Evolutionary conservation across 2,329 filamentous ascomycete species (phyloP).

Genomic region (Fusarium sp.): DNA sequence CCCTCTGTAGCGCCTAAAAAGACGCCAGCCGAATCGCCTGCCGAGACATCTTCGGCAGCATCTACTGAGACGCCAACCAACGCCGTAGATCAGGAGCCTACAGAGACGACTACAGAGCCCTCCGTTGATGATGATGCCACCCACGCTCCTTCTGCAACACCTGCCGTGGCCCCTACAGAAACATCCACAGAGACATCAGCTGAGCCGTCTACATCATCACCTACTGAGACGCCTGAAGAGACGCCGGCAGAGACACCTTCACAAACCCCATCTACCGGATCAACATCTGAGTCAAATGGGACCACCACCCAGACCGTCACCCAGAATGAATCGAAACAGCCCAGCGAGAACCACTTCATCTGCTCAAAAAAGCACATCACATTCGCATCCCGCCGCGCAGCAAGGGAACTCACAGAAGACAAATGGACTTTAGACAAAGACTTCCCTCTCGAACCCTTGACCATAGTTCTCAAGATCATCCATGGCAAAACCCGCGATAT

Average conservation of each 20-base stretch:
- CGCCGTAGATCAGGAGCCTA: too few species aligned
- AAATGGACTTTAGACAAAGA: not conserved
- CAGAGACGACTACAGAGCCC: too few species aligned
- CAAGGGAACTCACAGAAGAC: not conserved
- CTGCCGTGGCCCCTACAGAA: too few species aligned
- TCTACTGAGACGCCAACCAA: not conserved
- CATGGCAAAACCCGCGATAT: not conserved
- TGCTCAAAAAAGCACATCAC: conserved; percentile 5
- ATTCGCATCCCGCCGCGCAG: conserved; percentile 1
- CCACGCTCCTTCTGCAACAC: fast-evolving
- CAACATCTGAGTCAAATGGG: not conserved
- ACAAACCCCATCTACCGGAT: too few species aligned
- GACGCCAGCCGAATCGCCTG: too few species aligned
- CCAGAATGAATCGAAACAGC: fast-evolving
- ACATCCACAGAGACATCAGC: too few species aligned
- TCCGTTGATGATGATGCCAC: too few species aligned
- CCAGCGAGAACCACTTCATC: not conserved
- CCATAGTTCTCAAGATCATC: not conserved
- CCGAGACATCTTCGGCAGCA: too few species aligned
- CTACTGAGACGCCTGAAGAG: too few species aligned
- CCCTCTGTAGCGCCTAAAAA: not conserved
- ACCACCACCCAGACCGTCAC: not conserved
- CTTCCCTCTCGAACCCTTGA: not conserved
- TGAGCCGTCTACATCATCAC: too few species aligned
- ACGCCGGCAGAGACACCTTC: not conserved